Percentiles rank a stretch among this genome's conserved stretches.
Evolutionary conservation across 116 monocot species (phyloP).

Genomic region (Dioscorea cayenensis): DNA sequence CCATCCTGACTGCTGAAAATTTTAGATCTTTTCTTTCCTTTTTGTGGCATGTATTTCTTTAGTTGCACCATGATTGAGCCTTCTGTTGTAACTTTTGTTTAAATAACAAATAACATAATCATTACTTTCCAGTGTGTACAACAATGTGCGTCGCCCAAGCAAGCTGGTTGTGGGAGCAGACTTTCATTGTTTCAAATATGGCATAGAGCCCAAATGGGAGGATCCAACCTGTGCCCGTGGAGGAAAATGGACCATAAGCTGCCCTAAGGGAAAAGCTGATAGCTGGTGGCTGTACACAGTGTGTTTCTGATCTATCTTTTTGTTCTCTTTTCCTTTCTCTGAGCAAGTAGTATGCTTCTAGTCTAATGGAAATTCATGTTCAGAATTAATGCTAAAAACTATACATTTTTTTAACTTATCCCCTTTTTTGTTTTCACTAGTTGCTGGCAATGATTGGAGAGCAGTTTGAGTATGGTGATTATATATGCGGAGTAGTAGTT

Average conservation of each 20-base stretch:
- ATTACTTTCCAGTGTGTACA: conserved; percentile 52
- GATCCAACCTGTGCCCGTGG: conserved; percentile 78
- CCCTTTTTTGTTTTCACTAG: conserved; percentile 12
- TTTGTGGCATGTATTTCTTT: background rate
- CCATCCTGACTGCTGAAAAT: too few species aligned
- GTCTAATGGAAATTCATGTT: background rate
- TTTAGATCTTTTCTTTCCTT: background rate
- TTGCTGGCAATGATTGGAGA: conserved; percentile 77
- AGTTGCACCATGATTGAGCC: background rate
- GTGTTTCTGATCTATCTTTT: background rate
- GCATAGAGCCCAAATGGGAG: conserved; percentile 81
- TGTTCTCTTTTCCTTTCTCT: background rate
- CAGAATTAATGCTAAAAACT: too few species aligned
- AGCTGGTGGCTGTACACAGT: conserved; percentile 69
- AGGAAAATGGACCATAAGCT: conserved; percentile 64
- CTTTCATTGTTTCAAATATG: conserved; percentile 72
- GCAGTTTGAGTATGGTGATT: conserved; percentile 78
- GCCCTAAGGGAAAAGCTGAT: conserved; percentile 53
- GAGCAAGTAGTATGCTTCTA: background rate
- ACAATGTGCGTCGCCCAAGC: conserved; percentile 69
- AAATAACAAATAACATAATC: background rate
- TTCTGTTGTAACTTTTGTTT: background rate
- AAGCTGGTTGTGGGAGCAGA: conserved; percentile 61
- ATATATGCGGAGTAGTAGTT: conserved; percentile 80
- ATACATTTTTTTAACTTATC: too few species aligned